Evolutionary conservation across 768 basidiomycete species (phyloP), one percentile per base, ranked within the genome.

Genomic region (Amanita subjunquillea): DNA sequence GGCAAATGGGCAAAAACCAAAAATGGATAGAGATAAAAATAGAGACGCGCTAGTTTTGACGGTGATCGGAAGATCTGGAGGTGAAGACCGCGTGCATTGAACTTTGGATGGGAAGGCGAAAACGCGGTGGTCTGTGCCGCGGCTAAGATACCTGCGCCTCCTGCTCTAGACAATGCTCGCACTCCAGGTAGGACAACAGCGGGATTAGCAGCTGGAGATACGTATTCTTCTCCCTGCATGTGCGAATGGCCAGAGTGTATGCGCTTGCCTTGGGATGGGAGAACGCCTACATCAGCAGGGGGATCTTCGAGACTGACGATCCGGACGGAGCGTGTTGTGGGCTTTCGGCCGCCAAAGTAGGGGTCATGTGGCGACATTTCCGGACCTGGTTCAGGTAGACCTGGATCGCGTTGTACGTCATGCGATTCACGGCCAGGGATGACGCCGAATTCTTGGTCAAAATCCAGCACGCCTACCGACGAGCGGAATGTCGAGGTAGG

Each of bases 321-420:
- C 55, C 89, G 80, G 13, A 91, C 85, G 1, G 86, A 88, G 27
- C 88, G 82, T 20, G 87, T 85, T 0, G 87, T 87, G 0, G 89
- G 77, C 58, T 80, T 86, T 38, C 89, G 76, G n/a, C 88, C 89
- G 30, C 81, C 76, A 5, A 72, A 51, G 48, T 69, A 68, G 13
- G 68, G 69, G 15, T 60, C 54, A 6, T 22, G n/a, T 2, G 44
- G 27, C 6, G 42, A n/a, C 8, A 32, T n/a, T 8, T 39, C 40
- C 10, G 63, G 56, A 34, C 71, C 70, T n/a, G 27, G 25, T 13
- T 29, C 44, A 4, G 29, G n/a, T 1, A 17, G 44, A 22, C 59
- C 59, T 34, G 63, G 62, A 46, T 41, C 46, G 32, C 36, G 34
- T 57, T 62, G 20, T 36, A 60, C 55, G 41, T 67, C 69, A 39